Percentiles rank a stretch among this genome's conserved stretches.
phyloP scores from a whole-genome alignment of 371 early-diverging fungal genomes.

The Lichtheimia corymbifera region DNA sequence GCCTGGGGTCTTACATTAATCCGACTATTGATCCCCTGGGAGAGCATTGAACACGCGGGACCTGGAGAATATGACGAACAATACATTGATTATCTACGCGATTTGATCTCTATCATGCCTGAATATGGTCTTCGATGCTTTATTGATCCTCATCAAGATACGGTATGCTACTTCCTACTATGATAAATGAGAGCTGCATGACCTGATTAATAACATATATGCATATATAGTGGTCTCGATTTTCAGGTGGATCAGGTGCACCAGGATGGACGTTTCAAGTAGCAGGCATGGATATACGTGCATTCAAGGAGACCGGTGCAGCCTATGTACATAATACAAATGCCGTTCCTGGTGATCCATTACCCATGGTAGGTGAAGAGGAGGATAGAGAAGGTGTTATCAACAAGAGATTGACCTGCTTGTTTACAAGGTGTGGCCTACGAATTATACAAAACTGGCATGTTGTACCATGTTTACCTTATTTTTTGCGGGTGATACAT shows the following conservation, averaged over 20 bases:
- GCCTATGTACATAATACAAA: constrained; percentile 78
- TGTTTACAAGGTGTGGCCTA: constrained; percentile 66
- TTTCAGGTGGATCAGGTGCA: constrained; percentile 70
- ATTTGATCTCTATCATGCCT: constrained; percentile 61
- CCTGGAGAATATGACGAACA: constrained; percentile 81
- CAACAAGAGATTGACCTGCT: not conserved
- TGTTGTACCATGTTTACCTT: constrained; percentile 83
- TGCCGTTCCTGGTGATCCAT: constrained; percentile 60
- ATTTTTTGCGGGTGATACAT: constrained; percentile 79
- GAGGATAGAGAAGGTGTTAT: not conserved
- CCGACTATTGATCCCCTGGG: constrained; percentile 80
- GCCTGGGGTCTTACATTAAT: constrained; percentile 83
- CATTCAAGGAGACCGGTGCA: constrained; percentile 73
- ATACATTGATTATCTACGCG: constrained; percentile 74
- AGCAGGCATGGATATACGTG: constrained; percentile 68
- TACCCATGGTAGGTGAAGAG: constrained; percentile 63
- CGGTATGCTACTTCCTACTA: constrained; percentile 25
- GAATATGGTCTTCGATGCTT: constrained; percentile 78
- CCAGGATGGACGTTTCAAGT: constrained; percentile 76
- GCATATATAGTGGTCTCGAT: constrained; percentile 62
- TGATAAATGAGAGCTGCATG: constrained; percentile 1
- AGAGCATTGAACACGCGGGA: constrained; percentile 72
- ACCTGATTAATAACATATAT: not conserved
- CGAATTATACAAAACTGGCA: constrained; percentile 82
- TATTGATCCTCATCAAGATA: constrained; percentile 79